Percentiles rank a stretch among this genome's conserved stretches.
phyloP scores from a whole-genome alignment of 257 asterid species.

The Nicotiana noctiflora region DNA sequence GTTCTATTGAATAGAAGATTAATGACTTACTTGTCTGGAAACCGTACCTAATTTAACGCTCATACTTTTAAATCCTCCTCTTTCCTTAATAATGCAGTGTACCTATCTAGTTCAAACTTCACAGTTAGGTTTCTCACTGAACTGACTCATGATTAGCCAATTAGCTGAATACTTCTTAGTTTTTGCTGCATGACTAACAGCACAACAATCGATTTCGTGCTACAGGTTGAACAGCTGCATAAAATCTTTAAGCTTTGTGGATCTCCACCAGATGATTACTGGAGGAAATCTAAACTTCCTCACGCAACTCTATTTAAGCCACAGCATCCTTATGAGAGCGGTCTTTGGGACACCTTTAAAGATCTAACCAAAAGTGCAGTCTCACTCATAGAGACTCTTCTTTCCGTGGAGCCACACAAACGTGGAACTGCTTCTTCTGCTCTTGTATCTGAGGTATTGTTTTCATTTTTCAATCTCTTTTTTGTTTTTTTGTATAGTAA shows the following conservation, averaged over 20 bases:
- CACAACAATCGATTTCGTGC: neutral
- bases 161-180: neutral
- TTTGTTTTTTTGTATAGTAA: neutral
- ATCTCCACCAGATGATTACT: constrained; percentile 92
- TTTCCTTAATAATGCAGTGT: neutral
- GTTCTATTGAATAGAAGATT: neutral
- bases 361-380: constrained; percentile 67
- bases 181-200: neutral
- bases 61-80: neutral
- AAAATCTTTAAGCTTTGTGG: constrained; percentile 97
- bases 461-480: neutral
- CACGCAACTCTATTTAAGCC: constrained; percentile 93
- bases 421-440: constrained; percentile 88
- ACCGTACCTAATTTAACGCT: neutral
- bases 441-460: constrained; percentile 78
- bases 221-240: constrained; percentile 94
- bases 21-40: neutral
- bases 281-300: constrained; percentile 96
- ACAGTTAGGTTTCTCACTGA: neutral
- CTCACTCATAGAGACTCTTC: constrained; percentile 59
- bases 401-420: constrained; percentile 82
- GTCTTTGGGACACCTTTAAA: constrained; percentile 74
- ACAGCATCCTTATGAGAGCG: constrained; percentile 81
- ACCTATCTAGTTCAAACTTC: neutral
- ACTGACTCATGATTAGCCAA: neutral